A percentile compares a stretch with the other conserved stretches of the same genome.
Conservation (phyloP, 345 rosid genomes). For the Litchi chinensis region DNA sequence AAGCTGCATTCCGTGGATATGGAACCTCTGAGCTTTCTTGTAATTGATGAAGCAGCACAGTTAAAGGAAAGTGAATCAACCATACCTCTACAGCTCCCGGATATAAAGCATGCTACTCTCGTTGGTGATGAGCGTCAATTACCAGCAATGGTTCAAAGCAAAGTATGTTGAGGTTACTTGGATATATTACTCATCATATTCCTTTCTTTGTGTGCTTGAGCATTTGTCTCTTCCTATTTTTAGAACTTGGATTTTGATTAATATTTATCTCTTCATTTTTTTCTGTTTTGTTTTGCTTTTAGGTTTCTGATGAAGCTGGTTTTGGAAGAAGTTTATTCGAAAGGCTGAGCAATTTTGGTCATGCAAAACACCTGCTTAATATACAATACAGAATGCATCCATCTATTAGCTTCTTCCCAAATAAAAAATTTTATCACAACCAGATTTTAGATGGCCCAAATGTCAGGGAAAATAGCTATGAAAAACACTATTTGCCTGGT, state of each 20-base stretch:
- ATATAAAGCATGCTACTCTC: conserved; percentile 40
- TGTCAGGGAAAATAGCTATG: conserved; percentile 37
- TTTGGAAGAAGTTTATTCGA: conserved; percentile 75
- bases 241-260: not conserved
- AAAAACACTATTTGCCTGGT: conserved; percentile 33
- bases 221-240: not conserved
- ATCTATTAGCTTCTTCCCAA: conserved; percentile 61
- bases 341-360: conserved; percentile 49
- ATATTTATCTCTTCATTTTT: not conserved
- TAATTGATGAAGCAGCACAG: conserved; percentile 67
- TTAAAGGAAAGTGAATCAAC: conserved; percentile 54
- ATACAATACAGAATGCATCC: conserved; percentile 87
- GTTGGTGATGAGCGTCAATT: conserved; percentile 54
- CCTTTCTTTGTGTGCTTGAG: not conserved
- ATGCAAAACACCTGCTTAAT: conserved; percentile 48
- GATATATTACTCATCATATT: not conserved
- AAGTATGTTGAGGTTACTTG: conserved; percentile 29
- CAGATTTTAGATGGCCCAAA: conserved; percentile 50
- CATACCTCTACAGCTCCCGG: conserved; percentile 48
- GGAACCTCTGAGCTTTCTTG: conserved; percentile 37
- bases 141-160: conserved; percentile 49
- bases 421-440: conserved; percentile 41
- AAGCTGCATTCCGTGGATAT: conserved; percentile 26
- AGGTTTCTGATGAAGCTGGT: conserved; percentile 41
- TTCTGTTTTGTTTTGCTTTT: not conserved